A percentile compares a stretch with the other conserved stretches of the same genome.
Evolutionary conservation across 495 filamentous ascomycete genomes (phyloP).

Genomic region (Daldinia loculata): DNA sequence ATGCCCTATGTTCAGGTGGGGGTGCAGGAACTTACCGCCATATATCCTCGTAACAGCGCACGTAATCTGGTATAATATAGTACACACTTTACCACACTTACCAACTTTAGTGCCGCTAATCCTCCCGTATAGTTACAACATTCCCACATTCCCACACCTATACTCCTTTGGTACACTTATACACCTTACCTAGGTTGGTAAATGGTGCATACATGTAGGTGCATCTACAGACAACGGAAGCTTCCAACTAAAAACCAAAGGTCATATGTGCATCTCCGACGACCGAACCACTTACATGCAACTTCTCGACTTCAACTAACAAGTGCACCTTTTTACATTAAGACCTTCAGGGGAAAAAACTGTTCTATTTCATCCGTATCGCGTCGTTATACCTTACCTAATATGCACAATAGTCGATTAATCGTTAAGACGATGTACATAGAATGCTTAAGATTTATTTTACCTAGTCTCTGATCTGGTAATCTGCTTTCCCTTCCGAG

Average conservation of each 20-base stretch:
- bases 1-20: neutral
- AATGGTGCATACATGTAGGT: slow-evolving; percentile 15
- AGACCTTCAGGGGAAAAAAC: neutral
- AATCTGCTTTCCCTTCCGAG: slow-evolving; percentile 41
- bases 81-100: neutral
- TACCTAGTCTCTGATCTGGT: slow-evolving; percentile 37
- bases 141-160: neutral
- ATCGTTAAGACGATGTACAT: neutral
- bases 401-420: neutral
- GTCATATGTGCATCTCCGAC: slow-evolving; percentile 21
- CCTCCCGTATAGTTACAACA: neutral
- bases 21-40: neutral
- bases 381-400: slow-evolving; percentile 16
- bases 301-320: neutral
- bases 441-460: neutral
- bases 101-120: neutral
- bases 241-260: slow-evolving; percentile 20
- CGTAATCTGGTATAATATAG: slow-evolving; percentile 9
- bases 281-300: neutral
- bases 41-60: neutral
- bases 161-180: neutral
- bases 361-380: slow-evolving; percentile 1
- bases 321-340: neutral
- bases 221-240: slow-evolving; percentile 23
- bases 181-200: slow-evolving; percentile 5